These are phyloP conservation scores for Penicillium taxi DNA, from an alignment of 495 filamentous ascomycete species.

Conservation along the genomic window DNA sequence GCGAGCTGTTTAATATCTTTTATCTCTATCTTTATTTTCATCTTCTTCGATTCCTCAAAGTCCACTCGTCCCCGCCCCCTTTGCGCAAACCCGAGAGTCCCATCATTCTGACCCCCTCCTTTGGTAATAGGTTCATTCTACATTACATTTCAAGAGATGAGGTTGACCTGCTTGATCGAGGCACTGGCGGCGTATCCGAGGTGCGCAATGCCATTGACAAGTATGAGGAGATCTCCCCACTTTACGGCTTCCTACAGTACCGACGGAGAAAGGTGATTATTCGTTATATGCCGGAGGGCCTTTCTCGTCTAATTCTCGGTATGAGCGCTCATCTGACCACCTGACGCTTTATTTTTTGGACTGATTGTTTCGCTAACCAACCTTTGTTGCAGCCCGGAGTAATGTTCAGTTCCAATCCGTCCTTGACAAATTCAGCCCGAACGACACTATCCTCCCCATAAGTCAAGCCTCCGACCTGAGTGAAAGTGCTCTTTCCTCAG, in stretches of 20 bases:
- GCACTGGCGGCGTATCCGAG: slow-evolving; percentile 78
- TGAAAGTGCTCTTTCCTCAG: slow-evolving; percentile 79
- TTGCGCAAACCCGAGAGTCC: slow-evolving; percentile 4
- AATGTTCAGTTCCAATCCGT: slow-evolving; percentile 90
- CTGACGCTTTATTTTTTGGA: slow-evolving; percentile 1
- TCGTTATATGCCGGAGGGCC: slow-evolving; percentile 84
- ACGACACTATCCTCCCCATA: slow-evolving; percentile 75
- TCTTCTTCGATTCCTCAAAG: no score
- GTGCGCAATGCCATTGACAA: slow-evolving; percentile 66
- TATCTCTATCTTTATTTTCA: neutral
- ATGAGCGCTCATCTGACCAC: slow-evolving; percentile 20
- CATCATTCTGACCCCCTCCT: slow-evolving; percentile 5
- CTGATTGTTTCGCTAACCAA: neutral
- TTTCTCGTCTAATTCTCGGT: slow-evolving; percentile 90
- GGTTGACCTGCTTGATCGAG: slow-evolving; percentile 67
- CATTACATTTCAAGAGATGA: slow-evolving; percentile 88
- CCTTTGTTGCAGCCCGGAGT: slow-evolving; percentile 62
- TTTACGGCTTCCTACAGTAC: slow-evolving; percentile 89
- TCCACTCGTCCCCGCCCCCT: slow-evolving; percentile 7
- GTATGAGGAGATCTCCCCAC: slow-evolving; percentile 74
- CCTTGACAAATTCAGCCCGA: slow-evolving; percentile 76
- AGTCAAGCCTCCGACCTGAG: slow-evolving; percentile 67
- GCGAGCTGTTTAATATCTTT: neutral
- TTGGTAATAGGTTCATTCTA: slow-evolving; percentile 70
- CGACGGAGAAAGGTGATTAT: slow-evolving; percentile 83